These are phyloP conservation scores for Phytophthora boehmeriae DNA, from an alignment of 352 stramenopile species.

Conservation along the genomic window DNA sequence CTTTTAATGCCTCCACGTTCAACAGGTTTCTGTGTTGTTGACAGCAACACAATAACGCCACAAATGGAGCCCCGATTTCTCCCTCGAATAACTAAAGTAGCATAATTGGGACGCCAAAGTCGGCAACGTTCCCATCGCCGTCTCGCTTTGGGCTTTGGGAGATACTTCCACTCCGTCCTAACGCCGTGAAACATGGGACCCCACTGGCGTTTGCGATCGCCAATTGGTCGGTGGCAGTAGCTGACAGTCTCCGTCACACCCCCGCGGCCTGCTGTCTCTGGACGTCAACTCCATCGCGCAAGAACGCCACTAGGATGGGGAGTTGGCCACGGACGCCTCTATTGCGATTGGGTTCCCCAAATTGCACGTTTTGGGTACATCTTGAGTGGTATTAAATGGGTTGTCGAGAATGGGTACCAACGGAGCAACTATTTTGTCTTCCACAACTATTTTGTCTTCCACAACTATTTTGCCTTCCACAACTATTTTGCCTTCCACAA, in stretches of 20 bases:
- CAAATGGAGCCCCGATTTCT: slow-evolving; percentile 10
- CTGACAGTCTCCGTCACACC: slow-evolving; percentile 7
- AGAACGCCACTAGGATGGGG: slow-evolving; percentile 6
- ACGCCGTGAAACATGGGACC: slow-evolving; percentile 3
- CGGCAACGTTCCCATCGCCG: background rate
- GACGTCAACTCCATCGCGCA: slow-evolving; percentile 8
- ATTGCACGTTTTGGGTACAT: too few species aligned
- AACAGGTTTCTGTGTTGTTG: background rate
- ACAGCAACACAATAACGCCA: slow-evolving; percentile 10
- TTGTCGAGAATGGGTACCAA: too few species aligned
- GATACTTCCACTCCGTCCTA: slow-evolving; percentile 10
- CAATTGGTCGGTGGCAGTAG: slow-evolving; percentile 5
- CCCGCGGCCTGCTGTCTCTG: slow-evolving; percentile 14
- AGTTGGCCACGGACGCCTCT: slow-evolving; percentile 9
- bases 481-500: too few species aligned
- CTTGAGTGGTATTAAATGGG: too few species aligned
- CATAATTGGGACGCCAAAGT: background rate
- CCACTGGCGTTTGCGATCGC: slow-evolving; percentile 12
- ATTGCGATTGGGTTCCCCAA: background rate
- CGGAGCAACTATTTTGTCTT: too few species aligned
- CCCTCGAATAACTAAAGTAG: background rate
- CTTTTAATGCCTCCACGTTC: background rate
- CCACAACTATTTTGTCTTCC: too few species aligned
- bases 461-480: too few species aligned
- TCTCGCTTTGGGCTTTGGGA: slow-evolving; percentile 6